Evolutionary conservation across 371 early-diverging fungal genomes (phyloP), one percentile per base, ranked within the genome.

Genomic region (Lichtheimia ornata): DNA sequence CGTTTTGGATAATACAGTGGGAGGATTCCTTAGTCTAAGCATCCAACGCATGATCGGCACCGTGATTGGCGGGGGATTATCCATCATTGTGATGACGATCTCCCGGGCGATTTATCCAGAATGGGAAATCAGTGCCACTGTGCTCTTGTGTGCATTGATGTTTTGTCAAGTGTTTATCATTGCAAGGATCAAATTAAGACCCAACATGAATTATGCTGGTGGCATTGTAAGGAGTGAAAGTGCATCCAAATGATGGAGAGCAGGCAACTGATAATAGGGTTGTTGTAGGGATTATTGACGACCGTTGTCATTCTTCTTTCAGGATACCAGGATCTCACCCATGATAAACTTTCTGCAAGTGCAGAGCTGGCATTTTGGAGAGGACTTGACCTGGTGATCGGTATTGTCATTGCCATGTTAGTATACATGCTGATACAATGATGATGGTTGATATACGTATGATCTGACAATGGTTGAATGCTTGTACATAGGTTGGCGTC

Each of bases 321-420:
- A 1, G 72, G 74, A n/a, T 74, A 77, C 50, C 56, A 65, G 0
- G 64, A 69, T 44, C 41, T 77, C 2, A 68, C 68, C 42, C 61
- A 69, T 20, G 67, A 74, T 25, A 35, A 64, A 43, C 20, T 77
- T 9, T 72, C 63, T 1, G 70, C 55, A 43, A 40, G 60, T 25
- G 70, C 70, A 1, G 55, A 59, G 50, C 27, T 74, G 17, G 74
- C 66, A 5, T 63, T 66, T 11, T 77, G 77, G 77, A 57, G 77
- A 58, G 65, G 66, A 24, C 40, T 65, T 1, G 67, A 77, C 52
- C 28, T 77, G 17, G 50, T 77, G 22, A 62, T 77, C 14, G 77
- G 74, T 25, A 70, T 77, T 11, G 35, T 77, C 17, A 72, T 77
- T 24, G 56, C 72, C 7, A 61, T 70, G 77, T 73, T 73, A 64